A percentile compares a stretch with the other conserved stretches of the same genome.
Evolutionary conservation across 2,329 filamentous ascomycete species (phyloP).

Genomic region (Fusarium duplospermum): DNA sequence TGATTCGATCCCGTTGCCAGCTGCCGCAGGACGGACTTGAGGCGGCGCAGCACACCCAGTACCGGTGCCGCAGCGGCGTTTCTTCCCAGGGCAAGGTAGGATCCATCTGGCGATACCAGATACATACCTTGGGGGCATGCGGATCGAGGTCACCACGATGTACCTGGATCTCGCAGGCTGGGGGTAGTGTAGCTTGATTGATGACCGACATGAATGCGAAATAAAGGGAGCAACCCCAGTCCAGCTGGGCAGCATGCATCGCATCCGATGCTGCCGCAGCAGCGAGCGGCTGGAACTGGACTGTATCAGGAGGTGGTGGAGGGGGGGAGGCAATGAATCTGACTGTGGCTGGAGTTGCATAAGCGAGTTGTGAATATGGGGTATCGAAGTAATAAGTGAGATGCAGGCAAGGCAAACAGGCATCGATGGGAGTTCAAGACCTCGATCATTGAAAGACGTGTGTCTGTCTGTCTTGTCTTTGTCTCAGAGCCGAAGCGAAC

Average conservation of each 20-base stretch:
- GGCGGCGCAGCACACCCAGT: slow-evolving; percentile 6
- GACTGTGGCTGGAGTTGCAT: slow-evolving; percentile 1
- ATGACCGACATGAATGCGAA: slow-evolving; percentile 23
- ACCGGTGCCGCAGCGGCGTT: neutral
- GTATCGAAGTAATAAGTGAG: neutral
- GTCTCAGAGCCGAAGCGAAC: neutral
- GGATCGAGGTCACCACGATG: slow-evolving; percentile 27
- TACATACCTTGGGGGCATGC: slow-evolving; percentile 11
- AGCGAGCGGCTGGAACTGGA: neutral
- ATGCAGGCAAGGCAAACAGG: neutral
- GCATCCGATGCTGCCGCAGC: slow-evolving; percentile 20
- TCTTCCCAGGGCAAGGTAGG: neutral
- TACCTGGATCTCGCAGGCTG: slow-evolving; percentile 33
- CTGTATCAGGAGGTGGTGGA: neutral
- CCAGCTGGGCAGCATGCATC: slow-evolving; percentile 18
- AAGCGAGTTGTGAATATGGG: slow-evolving; percentile 3
- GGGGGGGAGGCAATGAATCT: neutral
- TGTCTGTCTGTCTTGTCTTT: neutral
- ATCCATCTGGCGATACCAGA: slow-evolving; percentile 21
- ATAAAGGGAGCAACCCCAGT: neutral
- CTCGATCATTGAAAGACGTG: neutral
- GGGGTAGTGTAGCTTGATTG: slow-evolving; percentile 1
- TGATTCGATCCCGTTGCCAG: neutral
- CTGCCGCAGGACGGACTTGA: slow-evolving; percentile 6
- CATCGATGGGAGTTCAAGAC: neutral